Evolutionary conservation across 179 eudicot genomes (phyloP).

Genomic region (Vitellaria paradoxa): DNA sequence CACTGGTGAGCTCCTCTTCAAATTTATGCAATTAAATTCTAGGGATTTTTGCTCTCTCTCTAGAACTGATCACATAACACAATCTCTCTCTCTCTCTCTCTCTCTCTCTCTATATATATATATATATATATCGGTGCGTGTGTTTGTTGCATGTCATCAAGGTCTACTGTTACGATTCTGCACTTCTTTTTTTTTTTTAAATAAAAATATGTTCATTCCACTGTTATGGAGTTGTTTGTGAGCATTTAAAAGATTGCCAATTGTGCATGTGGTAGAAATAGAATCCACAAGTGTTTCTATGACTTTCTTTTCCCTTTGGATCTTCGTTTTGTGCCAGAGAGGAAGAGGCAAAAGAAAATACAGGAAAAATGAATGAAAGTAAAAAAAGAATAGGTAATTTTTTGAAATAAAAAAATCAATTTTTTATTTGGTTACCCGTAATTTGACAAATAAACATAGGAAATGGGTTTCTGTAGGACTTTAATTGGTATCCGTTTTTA

Average conservation of each 20-base stretch:
- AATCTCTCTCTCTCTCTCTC: neutral
- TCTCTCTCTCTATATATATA: too few relatives aligned
- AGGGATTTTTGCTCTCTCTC: slow-evolving; percentile 2
- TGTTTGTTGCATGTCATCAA: neutral
- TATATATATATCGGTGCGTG: too few relatives aligned
- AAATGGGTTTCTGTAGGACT: neutral
- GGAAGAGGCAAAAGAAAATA: too few relatives aligned
- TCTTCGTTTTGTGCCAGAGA: too few relatives aligned
- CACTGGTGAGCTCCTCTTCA: neutral
- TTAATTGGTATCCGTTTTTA: neutral
- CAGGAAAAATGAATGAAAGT: too few relatives aligned
- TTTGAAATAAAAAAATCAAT: too few relatives aligned
- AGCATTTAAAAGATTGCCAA: neutral
- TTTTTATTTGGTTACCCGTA: too few relatives aligned
- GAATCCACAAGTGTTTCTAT: neutral
- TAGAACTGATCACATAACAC: neutral
- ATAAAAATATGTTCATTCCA: neutral
- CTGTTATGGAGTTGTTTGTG: neutral
- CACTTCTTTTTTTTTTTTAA: neutral
- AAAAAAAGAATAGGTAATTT: too few relatives aligned
- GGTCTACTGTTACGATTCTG: neutral
- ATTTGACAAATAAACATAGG: neutral
- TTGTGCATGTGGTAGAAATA: neutral
- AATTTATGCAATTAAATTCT: neutral
- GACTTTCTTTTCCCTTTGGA: neutral